Base-by-base conservation (phyloP, 1,139 yeast species). In the Yamadazyma taylorii region DNA sequence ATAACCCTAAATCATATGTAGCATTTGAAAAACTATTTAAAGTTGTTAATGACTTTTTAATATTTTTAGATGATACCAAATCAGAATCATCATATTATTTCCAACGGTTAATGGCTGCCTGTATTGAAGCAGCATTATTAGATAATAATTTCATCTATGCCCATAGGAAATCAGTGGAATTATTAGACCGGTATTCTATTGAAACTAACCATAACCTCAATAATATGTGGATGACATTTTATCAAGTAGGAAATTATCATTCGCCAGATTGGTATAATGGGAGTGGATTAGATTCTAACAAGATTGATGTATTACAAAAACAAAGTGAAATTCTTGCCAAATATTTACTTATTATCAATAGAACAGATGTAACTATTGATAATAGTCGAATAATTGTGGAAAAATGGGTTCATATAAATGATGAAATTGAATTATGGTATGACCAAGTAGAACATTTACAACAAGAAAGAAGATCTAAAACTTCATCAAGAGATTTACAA, bases 141-240 rank as follows among this genome's bases (percentile, higher is more conserved):
- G 72, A 74, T 42, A 66, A 66, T 36, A 81, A 82, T 50, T 80
- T 81, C 45, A 53, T 56, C 9, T 79, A 61, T 55, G 84, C 87
- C 1, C 70, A 69, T 46, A 58, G 61, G 3, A 49, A 62, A 45
- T 40, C 69, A 42, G 39, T 52, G 58, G 57, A 59, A 52, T 48
- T 69, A 22, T 53, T 69, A 23, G 52, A 54, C 3, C 50, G 54
- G 23, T 55, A 50, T 35, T 33, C 42, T 4, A 41, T 38, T 5
- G 35, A 44, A 3, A 44, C 43, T 4, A 41, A 41, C 5, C 37
- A 30, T 4, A 48, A 38, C 3, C 45, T 77, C 23, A 57, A 61
- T 33, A 66, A 65, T n/a, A 52, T 64, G 37, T 81, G 89, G 87
- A 62, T 75, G 32, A 73, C 82, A 0, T 73, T 81, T 39, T 80